phyloP scores from a whole-genome alignment of 73 alveolate genomes.

The Breviolum minutum region DNA sequence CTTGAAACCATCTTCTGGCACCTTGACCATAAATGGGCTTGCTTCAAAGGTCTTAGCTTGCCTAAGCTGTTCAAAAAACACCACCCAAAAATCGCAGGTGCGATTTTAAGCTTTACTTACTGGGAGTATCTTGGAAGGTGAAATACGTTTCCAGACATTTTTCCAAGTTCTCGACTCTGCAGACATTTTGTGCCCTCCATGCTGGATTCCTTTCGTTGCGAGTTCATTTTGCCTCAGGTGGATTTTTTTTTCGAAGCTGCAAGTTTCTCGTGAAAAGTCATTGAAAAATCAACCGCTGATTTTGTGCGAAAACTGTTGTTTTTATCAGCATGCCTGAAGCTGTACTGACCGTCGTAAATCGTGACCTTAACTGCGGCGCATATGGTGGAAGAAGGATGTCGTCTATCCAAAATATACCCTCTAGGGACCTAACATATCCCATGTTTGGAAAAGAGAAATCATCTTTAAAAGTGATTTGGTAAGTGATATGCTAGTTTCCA shows the following conservation, averaged over 20 bases:
- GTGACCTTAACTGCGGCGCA: not conserved
- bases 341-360: conserved; percentile 71
- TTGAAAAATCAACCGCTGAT: not conserved
- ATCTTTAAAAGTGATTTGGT: no score
- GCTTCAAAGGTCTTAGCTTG: conserved; percentile 79
- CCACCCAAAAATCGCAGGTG: no score
- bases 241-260: no score
- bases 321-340: conserved; percentile 37
- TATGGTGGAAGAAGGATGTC: no score
- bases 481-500: no score
- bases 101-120: no score
- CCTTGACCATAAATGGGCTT: conserved; percentile 89
- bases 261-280: not conserved
- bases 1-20: not conserved
- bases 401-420: no score
- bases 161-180: conserved; percentile 40
- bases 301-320: not conserved
- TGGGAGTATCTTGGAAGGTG: not conserved
- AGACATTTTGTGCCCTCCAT: conserved; percentile 92
- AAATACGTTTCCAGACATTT: not conserved
- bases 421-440: no score
- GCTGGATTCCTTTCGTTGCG: conserved; percentile 83
- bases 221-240: conserved; percentile 74
- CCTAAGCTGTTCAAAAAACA: not conserved
- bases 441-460: no score